Conservation (phyloP, 495 filamentous ascomycete species). For the Talaromyces nanjingensis region DNA sequence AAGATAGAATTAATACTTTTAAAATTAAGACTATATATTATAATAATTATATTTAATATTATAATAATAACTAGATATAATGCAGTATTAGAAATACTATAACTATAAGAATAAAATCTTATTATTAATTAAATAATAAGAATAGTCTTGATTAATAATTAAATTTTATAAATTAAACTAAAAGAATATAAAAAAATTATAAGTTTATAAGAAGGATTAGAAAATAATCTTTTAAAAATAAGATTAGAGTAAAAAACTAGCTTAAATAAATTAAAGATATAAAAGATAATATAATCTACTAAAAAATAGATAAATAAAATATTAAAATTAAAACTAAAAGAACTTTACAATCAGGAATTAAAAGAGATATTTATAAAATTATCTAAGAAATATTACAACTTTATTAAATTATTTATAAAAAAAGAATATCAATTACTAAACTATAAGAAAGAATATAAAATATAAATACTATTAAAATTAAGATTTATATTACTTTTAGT, state of each 20-base stretch:
- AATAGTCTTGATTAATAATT: not conserved
- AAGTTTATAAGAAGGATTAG: not conserved
- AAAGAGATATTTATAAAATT: not conserved
- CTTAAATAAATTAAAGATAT: too few relatives aligned
- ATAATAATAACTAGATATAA: too few relatives aligned
- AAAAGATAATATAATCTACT: too few relatives aligned
- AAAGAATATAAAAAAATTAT: not conserved
- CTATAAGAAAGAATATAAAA: not conserved
- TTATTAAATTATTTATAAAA: constrained; percentile 8
- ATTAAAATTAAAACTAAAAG: not conserved
- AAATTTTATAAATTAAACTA: not conserved
- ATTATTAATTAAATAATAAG: not conserved
- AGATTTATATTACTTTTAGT: too few relatives aligned
- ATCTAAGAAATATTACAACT: constrained; percentile 12
- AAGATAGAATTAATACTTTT: too few relatives aligned
- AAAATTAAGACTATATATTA: not conserved
- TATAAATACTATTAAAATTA: not conserved
- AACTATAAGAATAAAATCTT: not conserved
- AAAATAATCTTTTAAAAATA: not conserved
- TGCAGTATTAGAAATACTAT: too few relatives aligned
- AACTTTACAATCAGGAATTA: not conserved
- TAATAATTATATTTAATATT: not conserved
- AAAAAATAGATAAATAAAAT: constrained; percentile 12
- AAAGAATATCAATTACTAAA: not conserved
- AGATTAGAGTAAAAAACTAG: too few relatives aligned